Base-by-base conservation (phyloP, 257 asterid genomes). In the Solanum gracilifrons region DNA sequence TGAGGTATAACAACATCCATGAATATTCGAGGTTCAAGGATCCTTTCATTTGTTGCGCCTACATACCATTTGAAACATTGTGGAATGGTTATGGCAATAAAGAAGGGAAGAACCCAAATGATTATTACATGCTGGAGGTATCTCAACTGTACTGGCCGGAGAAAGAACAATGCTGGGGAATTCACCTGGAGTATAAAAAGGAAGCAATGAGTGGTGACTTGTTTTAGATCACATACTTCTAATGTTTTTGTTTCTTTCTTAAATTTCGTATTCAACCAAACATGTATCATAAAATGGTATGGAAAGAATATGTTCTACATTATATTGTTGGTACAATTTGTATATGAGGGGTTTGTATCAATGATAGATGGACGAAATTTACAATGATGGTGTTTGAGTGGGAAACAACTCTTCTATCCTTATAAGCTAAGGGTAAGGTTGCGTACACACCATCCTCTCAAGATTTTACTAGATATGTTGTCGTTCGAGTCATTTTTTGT, bases 21-120 rank as follows among this genome's bases (percentile, higher is more conserved):
- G 1, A 0, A 18, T 5, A 0, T 51, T 7, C 0, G 7, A 0
- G 4, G 5, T 10, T 3, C 2, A 0, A 0, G 0, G 13, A 2
- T 37, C 11, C 23, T 23, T 2, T 0, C 3, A 8, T 31, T 8
- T 18, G 25, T 15, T 55, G 7, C 68, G 0, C 4, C n/a, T 83
- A 60, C 75, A 60, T 83, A 83, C 86, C 86, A 60, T 83, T 83
- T 83, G n/a, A 66, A 32, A 62, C 15, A 55, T 58, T 83, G 58
- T 60, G 58, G 72, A 23, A 13, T 5, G 10, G 3, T 21, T 10
- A 5, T 36, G 35, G 5, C 23, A 39, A n/a, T 76, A 39, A 76
- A n/a, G n/a, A 76, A 76, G 33, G 21, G 60, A 76, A 76, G 35
- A 76, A n/a, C 6, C 60, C 32, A 37, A 76, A 76, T n/a, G 83